These are phyloP conservation scores for Fusarium algeriense DNA, from an alignment of 2,329 filamentous ascomycete species.

Conservation along the genomic window DNA sequence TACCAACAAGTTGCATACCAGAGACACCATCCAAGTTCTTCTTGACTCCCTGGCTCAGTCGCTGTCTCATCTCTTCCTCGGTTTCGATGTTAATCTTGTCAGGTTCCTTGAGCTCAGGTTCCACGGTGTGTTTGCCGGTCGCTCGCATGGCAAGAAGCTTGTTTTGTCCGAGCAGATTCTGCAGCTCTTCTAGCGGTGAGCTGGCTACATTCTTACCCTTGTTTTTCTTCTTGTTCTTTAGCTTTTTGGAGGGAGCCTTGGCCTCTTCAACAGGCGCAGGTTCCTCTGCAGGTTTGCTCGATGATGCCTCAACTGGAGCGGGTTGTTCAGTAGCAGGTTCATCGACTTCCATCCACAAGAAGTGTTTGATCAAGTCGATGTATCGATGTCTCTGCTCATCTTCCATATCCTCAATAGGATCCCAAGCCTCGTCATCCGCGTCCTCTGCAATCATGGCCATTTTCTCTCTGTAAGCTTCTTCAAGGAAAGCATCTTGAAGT, in stretches of 20 bases:
- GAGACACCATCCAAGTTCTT: constrained; percentile 39
- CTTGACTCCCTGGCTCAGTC: constrained; percentile 43
- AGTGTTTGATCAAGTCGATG: constrained; percentile 48
- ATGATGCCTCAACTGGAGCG: not conserved
- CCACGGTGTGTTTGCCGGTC: not conserved
- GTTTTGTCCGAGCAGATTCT: constrained; percentile 16
- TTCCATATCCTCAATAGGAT: constrained; percentile 46
- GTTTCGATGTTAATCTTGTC: constrained; percentile 49
- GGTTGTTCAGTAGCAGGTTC: not conserved
- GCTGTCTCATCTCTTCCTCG: constrained; percentile 47
- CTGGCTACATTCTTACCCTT: constrained; percentile 23
- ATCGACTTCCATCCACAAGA: constrained; percentile 45
- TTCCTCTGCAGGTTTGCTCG: not conserved
- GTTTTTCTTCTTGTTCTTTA: constrained; percentile 33
- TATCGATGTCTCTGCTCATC: constrained; percentile 42
- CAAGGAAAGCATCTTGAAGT: constrained; percentile 48
- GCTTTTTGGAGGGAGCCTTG: constrained; percentile 11
- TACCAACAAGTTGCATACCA: constrained; percentile 44
- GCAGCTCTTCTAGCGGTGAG: not conserved
- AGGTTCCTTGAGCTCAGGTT: constrained; percentile 29
- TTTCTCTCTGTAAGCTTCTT: constrained; percentile 43
- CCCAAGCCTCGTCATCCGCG: constrained; percentile 42
- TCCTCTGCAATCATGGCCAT: constrained; percentile 37
- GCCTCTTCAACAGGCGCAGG: not conserved
- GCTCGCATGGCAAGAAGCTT: constrained; percentile 35